A percentile compares a stretch with the other conserved stretches of the same genome.
These are phyloP conservation scores for Parasitella parasitica DNA, from an alignment of 371 early-diverging fungal species.

Conservation along the genomic window DNA sequence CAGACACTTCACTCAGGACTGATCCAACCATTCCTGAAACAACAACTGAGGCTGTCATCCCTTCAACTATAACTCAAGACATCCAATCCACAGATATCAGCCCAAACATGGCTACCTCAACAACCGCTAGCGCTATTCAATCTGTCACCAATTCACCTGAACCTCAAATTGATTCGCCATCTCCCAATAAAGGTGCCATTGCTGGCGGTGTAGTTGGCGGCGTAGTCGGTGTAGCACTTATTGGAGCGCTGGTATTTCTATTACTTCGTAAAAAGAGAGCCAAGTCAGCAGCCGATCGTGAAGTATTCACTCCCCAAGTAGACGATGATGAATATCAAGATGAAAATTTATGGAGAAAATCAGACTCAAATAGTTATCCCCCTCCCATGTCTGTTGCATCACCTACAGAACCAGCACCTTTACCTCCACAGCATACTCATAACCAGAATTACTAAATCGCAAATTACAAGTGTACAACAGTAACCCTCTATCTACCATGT, in stretches of 20 bases:
- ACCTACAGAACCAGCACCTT: background rate
- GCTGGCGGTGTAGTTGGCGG: conserved; percentile 40
- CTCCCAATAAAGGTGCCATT: conserved; percentile 22
- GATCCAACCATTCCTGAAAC: background rate
- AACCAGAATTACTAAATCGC: too few species aligned
- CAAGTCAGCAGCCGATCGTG: conserved; percentile 23
- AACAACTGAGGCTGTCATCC: background rate
- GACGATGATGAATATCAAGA: conserved; percentile 24
- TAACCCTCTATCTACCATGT: too few species aligned
- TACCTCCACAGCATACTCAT: conserved; percentile 8
- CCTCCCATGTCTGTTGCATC: background rate
- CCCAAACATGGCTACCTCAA: background rate
- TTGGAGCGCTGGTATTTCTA: conserved; percentile 28
- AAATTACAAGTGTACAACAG: background rate
- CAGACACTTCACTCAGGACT: background rate
- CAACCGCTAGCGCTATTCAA: background rate
- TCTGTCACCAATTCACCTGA: background rate
- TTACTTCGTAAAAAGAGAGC: conserved; percentile 16
- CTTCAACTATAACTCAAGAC: background rate
- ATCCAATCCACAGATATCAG: background rate
- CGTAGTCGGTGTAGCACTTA: conserved; percentile 26
- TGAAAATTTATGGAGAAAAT: background rate
- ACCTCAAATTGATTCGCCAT: background rate
- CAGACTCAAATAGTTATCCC: background rate
- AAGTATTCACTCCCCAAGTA: conserved; percentile 30